Base-by-base conservation (phyloP, 352 stramenopile genomes). In the Globisporangium spiculum region DNA sequence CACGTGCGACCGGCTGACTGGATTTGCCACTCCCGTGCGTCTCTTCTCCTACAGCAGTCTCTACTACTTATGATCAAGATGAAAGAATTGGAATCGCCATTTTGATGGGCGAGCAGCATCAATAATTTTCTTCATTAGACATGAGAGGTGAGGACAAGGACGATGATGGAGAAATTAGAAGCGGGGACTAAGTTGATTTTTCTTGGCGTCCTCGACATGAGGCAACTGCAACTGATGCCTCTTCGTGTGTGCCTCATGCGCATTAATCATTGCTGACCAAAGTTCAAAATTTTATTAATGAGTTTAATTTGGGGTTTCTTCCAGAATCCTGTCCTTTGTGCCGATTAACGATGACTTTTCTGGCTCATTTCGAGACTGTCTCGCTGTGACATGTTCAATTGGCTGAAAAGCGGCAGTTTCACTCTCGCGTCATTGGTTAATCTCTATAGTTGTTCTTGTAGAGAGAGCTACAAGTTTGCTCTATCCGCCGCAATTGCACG, bases 361-460 rank as follows among this genome's bases (percentile, higher is more conserved):
- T n/a, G 41, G 41, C 1, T 48, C 14, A 30, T 3, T 30, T 48
- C 18, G 36, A 8, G 41, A 48, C 41, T 48, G 41, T 48, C 41
- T 48, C 41, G 41, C 14, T 60, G 54, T 30, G 54, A 60, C 54
- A 60, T 60, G 26, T 44, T 20, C 22, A n/a, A 60, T 44, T 60
- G 24, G 16, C 54, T 41, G 14, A 24, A 22, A 60, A 60, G 18
- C 24, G 16, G 30, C 12, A 38, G 12, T 59, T 59, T 59, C 32
- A 32, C 18, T 24, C 27, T 16, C 14, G 0, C 27, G 46, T 60
- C 54, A 60, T 60, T 60, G 54, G 54, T 60, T 60, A 60, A 60
- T 60, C 54, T 44, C 54, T 60, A 60, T 46, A 60, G 27, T 46
- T 27, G 54, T 16, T 60, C 54, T 60, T 60, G 30, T 60, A 60